Evolutionary conservation across 2,329 filamentous ascomycete species (phyloP).

Genomic region (Penicillium thymicola): DNA sequence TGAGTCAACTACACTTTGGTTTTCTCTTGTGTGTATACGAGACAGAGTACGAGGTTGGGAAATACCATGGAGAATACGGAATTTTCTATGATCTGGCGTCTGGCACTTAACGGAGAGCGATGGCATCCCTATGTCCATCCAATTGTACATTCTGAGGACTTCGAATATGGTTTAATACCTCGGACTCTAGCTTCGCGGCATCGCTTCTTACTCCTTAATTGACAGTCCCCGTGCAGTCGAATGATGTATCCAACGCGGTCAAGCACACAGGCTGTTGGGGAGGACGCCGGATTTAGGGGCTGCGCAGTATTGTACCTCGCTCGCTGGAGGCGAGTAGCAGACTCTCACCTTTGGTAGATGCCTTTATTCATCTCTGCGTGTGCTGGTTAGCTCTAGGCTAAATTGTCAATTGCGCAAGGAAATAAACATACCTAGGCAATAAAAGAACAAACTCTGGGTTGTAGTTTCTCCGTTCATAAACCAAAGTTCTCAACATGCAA

Average conservation of each 20-base stretch:
- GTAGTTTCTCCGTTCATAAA: slow-evolving; percentile 26
- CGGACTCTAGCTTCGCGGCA: background rate
- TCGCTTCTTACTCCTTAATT: background rate
- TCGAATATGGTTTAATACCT: background rate
- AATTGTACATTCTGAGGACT: background rate
- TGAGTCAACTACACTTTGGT: background rate
- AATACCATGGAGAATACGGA: background rate
- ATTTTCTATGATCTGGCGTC: background rate
- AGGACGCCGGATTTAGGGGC: background rate
- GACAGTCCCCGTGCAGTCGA: background rate
- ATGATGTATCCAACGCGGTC: background rate
- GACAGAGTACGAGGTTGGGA: background rate
- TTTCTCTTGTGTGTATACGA: background rate
- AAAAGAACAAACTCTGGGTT: background rate
- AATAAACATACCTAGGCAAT: background rate
- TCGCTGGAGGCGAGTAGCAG: background rate
- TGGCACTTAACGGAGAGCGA: background rate
- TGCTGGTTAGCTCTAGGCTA: background rate
- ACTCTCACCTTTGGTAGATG: background rate
- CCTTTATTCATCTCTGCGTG: background rate
- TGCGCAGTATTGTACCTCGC: background rate
- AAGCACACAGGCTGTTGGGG: background rate
- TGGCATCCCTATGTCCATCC: background rate
- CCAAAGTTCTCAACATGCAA: slow-evolving; percentile 59
- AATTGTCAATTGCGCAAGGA: background rate